Evolutionary conservation across 176 grass and related monocot species (phyloP).

Genomic region (Rhipidocladum racemiflorum): DNA sequence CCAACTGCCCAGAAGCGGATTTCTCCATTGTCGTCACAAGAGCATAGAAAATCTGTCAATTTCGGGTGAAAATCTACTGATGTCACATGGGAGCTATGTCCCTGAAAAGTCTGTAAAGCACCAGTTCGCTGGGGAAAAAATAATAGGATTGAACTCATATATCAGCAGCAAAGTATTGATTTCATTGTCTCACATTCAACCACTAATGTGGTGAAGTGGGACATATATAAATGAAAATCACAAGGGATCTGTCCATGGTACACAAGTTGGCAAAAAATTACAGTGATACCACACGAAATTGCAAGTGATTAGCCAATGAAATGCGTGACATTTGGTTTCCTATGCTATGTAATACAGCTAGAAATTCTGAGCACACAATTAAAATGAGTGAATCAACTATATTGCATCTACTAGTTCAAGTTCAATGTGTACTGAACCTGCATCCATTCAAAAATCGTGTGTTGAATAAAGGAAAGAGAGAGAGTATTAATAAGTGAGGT

Average conservation of each 20-base stretch:
- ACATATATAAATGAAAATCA: not conserved
- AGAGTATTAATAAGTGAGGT: not conserved
- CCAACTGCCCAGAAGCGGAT: constrained; percentile 65
- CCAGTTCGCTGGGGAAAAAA: constrained; percentile 45
- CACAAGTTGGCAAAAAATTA: constrained; percentile 3
- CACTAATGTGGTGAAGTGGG: not conserved
- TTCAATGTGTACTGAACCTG: not conserved
- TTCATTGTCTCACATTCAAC: not conserved
- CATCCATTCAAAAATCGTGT: not conserved
- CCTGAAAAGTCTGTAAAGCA: constrained; percentile 49
- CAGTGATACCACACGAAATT: not conserved
- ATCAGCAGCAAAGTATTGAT: not conserved
- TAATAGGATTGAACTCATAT: not conserved
- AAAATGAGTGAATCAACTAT: not conserved
- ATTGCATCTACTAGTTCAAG: not conserved
- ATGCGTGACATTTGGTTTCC: not conserved
- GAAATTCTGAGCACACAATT: not conserved
- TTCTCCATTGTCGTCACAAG: constrained; percentile 67
- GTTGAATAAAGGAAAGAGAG: not conserved
- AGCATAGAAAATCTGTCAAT: constrained; percentile 51
- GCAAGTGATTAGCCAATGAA: constrained; percentile 7
- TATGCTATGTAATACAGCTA: not conserved
- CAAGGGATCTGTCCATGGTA: not conserved
- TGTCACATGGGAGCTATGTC: constrained; percentile 64
- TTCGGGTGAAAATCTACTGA: constrained; percentile 81